A percentile compares a stretch with the other conserved stretches of the same genome.
Evolutionary conservation across 139 green algal genomes (phyloP).

Genomic region (Picochlorum costavermella): DNA sequence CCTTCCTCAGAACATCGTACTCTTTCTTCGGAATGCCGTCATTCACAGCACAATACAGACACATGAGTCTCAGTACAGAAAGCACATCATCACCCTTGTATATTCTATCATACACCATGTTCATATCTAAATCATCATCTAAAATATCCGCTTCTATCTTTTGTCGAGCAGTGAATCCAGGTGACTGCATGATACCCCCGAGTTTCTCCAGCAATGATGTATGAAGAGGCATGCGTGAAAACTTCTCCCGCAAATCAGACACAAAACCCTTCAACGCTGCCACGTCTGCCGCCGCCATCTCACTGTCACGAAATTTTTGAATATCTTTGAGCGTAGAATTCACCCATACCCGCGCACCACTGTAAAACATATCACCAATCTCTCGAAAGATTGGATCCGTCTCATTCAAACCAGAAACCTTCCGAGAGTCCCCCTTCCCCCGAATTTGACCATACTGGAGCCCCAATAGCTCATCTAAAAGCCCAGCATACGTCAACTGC

Average conservation of each 20-base stretch:
- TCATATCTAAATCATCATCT: constrained; percentile 24
- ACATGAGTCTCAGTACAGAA: constrained; percentile 75
- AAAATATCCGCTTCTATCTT: constrained; percentile 27
- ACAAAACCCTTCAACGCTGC: constrained; percentile 26
- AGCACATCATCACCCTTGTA: constrained; percentile 43
- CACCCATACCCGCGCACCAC: constrained; percentile 21
- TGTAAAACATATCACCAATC: constrained; percentile 44
- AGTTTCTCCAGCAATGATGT: constrained; percentile 27
- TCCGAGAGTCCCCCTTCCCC: not conserved
- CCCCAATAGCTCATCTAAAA: constrained; percentile 84
- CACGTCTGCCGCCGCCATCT: constrained; percentile 28
- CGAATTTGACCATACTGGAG: constrained; percentile 46
- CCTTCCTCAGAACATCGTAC: constrained; percentile 58
- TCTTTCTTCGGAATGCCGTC: constrained; percentile 65
- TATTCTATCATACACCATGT: constrained; percentile 53
- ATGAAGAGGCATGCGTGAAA: constrained; percentile 26
- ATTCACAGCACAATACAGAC: constrained; percentile 49
- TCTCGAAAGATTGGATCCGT: constrained; percentile 56
- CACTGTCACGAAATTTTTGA: constrained; percentile 32
- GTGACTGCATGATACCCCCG: constrained; percentile 8
- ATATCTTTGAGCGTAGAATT: constrained; percentile 29
- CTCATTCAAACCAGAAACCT: constrained; percentile 36
- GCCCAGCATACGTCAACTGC: constrained; percentile 93
- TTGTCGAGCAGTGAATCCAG: constrained; percentile 23
- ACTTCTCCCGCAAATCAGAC: constrained; percentile 31